A percentile compares a stretch with the other conserved stretches of the same genome.
Conservation (phyloP, 2,329 filamentous ascomycete species). For the Teratosphaeria nubilosa region DNA sequence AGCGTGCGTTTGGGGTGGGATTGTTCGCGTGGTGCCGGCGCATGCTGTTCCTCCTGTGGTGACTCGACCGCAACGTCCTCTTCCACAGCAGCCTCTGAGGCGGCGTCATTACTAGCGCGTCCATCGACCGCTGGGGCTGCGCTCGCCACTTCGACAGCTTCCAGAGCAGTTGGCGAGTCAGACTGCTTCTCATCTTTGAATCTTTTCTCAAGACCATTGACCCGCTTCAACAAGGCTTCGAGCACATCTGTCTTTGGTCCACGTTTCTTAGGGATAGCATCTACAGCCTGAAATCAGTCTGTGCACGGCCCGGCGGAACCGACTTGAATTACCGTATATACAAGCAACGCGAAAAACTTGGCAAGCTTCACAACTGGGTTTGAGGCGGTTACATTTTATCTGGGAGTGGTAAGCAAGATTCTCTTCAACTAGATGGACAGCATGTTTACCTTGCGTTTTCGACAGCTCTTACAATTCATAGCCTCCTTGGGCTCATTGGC, state of each 20-base stretch:
- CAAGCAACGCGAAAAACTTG: slow-evolving; percentile 82
- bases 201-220: slow-evolving; percentile 73
- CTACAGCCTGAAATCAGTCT: slow-evolving; percentile 33
- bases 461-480: slow-evolving; percentile 93
- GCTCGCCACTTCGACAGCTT: slow-evolving; percentile 4
- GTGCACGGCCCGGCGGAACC: neutral
- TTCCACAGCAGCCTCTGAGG: neutral
- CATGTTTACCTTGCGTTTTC: slow-evolving; percentile 68
- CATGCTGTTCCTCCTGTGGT: neutral
- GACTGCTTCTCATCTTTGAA: slow-evolving; percentile 50
- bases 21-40: neutral
- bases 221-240: slow-evolving; percentile 72
- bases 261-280: slow-evolving; percentile 81
- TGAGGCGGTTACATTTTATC: slow-evolving; percentile 86
- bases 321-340: slow-evolving; percentile 63
- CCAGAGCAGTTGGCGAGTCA: slow-evolving; percentile 22
- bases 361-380: slow-evolving; percentile 78
- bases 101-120: neutral
- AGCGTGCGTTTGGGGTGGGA: neutral
- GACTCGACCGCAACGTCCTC: neutral
- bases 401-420: slow-evolving; percentile 27
- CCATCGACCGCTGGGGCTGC: neutral
- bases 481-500: slow-evolving; percentile 68
- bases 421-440: neutral
- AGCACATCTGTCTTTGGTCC: slow-evolving; percentile 84